A percentile compares a stretch with the other conserved stretches of the same genome.
These are phyloP conservation scores for Lepiota brunneoincarnata DNA, from an alignment of 768 basidiomycete species.

Conservation along the genomic window DNA sequence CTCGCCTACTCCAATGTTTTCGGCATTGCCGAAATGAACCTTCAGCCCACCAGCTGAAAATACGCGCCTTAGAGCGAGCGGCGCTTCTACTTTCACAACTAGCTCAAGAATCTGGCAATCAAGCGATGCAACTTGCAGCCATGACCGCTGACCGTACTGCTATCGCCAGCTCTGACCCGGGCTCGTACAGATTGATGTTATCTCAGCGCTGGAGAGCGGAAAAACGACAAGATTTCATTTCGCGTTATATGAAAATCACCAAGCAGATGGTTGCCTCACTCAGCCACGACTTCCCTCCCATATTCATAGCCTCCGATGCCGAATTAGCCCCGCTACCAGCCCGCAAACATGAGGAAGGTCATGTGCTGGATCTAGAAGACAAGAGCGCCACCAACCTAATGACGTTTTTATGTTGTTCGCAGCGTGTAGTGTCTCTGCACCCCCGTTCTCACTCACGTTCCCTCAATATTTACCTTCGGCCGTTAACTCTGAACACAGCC, in stretches of 20 bases:
- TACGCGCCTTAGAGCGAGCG: slow-evolving; percentile 3
- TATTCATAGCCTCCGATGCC: not conserved
- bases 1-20: slow-evolving; percentile 1
- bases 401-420: slow-evolving; percentile 12
- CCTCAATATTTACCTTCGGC: not conserved
- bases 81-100: slow-evolving; percentile 2
- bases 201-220: slow-evolving; percentile 9
- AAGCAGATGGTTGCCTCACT: slow-evolving; percentile 5
- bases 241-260: not conserved
- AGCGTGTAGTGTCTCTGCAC: slow-evolving; percentile 11
- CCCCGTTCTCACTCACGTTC: slow-evolving; percentile 6
- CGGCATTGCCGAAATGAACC: slow-evolving; percentile 4
- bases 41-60: not conserved
- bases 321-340: not conserved
- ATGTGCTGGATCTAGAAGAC: slow-evolving; percentile 1
- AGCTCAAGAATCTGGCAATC: not conserved
- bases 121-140: not conserved
- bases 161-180: slow-evolving; percentile 1
- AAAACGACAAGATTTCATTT: slow-evolving; percentile 2
- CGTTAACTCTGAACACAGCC: not conserved
- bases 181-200: not conserved
- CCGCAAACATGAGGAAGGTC: slow-evolving; percentile 4
- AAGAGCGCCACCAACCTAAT: slow-evolving; percentile 8
- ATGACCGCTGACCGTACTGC: not conserved
- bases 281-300: too few species aligned